Base-by-base conservation (phyloP, 805 yeast species). In the Saccharomycopsis capsularis region DNA sequence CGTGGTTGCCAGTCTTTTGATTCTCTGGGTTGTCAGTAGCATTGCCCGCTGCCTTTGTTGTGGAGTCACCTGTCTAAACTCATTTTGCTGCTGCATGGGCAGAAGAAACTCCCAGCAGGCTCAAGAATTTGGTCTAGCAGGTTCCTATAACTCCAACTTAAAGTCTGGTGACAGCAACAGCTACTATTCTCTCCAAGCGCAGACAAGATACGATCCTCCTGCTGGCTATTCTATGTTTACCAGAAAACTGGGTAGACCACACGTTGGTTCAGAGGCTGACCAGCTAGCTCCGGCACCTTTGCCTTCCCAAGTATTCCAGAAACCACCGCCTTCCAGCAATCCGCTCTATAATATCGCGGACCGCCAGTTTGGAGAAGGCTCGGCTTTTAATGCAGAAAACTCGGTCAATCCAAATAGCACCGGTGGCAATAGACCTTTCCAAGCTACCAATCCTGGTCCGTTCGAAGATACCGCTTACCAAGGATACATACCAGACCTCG, bases 81-180 rank as follows among this genome's bases (percentile, higher is more conserved):
- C 71, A 61, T 64, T 77, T 62, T 57, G 78, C 69, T 63, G 73
- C 68, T 62, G 69, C n/a, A n/a, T n/a, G n/a, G n/a, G n/a, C n/a
- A n/a, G n/a, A n/a, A n/a, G n/a, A n/a, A n/a, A n/a, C n/a, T n/a
- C n/a, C n/a, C n/a, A n/a, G n/a, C n/a, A n/a, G n/a, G 52, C 62
- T 30, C 16, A 11, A 40, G 13, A 39, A 32, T 18, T n/a, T 40
- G 16, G 15, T 35, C n/a, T n/a, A n/a, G n/a, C n/a, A n/a, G n/a
- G n/a, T n/a, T n/a, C n/a, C 35, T 30, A n/a, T n/a, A n/a, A n/a
- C n/a, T n/a, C n/a, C n/a, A n/a, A n/a, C n/a, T n/a, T n/a, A n/a
- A n/a, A n/a, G n/a, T n/a, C n/a, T n/a, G n/a, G n/a, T n/a, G n/a
- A n/a, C n/a, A n/a, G n/a, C n/a, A n/a, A n/a, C n/a, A 32, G 32